Conservation (phyloP, 2,329 filamentous ascomycete species). For the Achaetomium macrosporum region DNA sequence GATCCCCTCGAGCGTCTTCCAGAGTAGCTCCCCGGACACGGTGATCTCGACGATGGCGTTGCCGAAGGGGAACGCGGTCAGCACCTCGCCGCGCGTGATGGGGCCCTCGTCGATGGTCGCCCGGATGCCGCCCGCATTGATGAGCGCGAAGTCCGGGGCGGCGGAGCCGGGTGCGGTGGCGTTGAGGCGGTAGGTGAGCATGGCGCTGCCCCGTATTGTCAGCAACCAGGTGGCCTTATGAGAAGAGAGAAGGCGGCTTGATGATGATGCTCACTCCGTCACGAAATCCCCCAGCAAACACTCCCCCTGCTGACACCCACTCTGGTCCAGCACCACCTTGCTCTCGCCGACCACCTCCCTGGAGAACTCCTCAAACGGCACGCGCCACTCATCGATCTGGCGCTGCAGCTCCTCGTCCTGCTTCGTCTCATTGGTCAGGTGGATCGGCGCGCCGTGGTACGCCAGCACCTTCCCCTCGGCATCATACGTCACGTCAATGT, state of each 20-base stretch:
- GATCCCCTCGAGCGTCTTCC: slow-evolving; percentile 54
- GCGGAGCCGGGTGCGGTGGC: slow-evolving; percentile 34
- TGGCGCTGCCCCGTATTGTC: slow-evolving; percentile 41
- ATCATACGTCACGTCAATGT: slow-evolving; percentile 62
- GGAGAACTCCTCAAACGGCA: slow-evolving; percentile 55
- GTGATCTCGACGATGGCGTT: slow-evolving; percentile 57
- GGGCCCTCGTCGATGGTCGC: slow-evolving; percentile 56
- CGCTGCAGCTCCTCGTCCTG: slow-evolving; percentile 52
- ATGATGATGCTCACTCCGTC: slow-evolving; percentile 36
- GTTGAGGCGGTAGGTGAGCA: slow-evolving; percentile 54
- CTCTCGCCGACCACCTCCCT: slow-evolving; percentile 51
- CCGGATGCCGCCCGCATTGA: slow-evolving; percentile 60
- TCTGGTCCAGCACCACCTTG: slow-evolving; percentile 53
- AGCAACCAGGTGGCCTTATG: background rate
- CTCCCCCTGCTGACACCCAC: slow-evolving; percentile 51
- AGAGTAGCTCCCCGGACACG: slow-evolving; percentile 48
- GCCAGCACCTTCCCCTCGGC: slow-evolving; percentile 53
- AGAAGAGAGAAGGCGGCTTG: too few relatives aligned
- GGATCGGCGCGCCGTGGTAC: slow-evolving; percentile 59
- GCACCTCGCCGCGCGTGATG: slow-evolving; percentile 57
- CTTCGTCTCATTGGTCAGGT: slow-evolving; percentile 54
- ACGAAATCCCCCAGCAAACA: slow-evolving; percentile 53
- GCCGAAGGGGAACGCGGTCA: slow-evolving; percentile 61
- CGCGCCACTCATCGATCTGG: slow-evolving; percentile 53
- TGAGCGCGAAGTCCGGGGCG: slow-evolving; percentile 50